These are phyloP conservation scores for Debaryomyces coudertii DNA, from an alignment of 1,139 yeast genomes.

Conservation along the genomic window DNA sequence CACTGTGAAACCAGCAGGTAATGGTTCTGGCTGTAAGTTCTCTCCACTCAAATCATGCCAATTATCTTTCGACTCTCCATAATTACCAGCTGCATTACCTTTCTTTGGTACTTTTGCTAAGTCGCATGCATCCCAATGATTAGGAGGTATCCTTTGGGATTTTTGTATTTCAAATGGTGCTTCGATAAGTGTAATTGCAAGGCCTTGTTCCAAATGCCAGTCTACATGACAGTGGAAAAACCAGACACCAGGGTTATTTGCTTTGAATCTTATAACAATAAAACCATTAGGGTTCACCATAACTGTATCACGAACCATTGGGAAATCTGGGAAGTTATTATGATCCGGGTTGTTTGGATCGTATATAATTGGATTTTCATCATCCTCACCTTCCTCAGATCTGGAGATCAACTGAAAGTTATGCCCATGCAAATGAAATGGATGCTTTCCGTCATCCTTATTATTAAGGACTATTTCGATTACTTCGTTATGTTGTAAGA, in stretches of 20 bases:
- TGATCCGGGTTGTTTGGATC: slow-evolving; percentile 37
- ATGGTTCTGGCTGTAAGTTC: slow-evolving; percentile 59
- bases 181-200: slow-evolving; percentile 55
- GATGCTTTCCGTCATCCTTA: slow-evolving; percentile 76
- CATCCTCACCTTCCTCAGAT: slow-evolving; percentile 37
- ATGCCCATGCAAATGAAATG: slow-evolving; percentile 90
- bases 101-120: slow-evolving; percentile 48
- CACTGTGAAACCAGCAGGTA: slow-evolving; percentile 88
- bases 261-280: slow-evolving; percentile 59
- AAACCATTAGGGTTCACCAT: slow-evolving; percentile 69
- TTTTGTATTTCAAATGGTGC: slow-evolving; percentile 59
- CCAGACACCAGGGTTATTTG: slow-evolving; percentile 67
- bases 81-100: slow-evolving; percentile 90
- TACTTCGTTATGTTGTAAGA: slow-evolving; percentile 68
- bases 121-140: slow-evolving; percentile 64
- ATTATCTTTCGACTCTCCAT: slow-evolving; percentile 38
- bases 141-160: slow-evolving; percentile 51
- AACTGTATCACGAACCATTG: slow-evolving; percentile 72
- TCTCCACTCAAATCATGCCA: slow-evolving; percentile 72
- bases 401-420: slow-evolving; percentile 61
- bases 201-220: slow-evolving; percentile 67
- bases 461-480: slow-evolving; percentile 72
- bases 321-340: slow-evolving; percentile 47
- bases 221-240: slow-evolving; percentile 68
- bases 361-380: slow-evolving; percentile 40